Evolutionary conservation across 2,329 filamentous ascomycete species (phyloP), one percentile per base, ranked within the genome.

Genomic region (Diplodia scrobiculata): DNA sequence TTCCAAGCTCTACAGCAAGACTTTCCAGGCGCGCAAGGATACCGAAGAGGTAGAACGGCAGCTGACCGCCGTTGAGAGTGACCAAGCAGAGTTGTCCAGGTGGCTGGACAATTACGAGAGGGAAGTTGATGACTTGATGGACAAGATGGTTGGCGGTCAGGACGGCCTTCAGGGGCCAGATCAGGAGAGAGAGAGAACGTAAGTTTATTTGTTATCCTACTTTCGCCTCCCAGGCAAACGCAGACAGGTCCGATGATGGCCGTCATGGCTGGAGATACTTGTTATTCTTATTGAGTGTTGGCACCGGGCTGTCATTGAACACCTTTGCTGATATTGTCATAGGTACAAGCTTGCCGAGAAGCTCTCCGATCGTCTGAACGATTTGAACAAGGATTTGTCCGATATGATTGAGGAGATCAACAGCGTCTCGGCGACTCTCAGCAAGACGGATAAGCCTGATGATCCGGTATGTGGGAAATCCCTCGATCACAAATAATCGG

Each of bases 331-430:
- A 79, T 70, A 51, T 19, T 14, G 64, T 63, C 70, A 4, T 41
- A 86, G 84, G 36, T 88, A 98, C 82, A 96, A 97, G 84, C 83
- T 96, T 63, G 95, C 95, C 1, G 95, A 99, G 83, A 95, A 92
- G 78, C 84, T 97, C 70, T 92, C 92, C 11, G 91, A 96, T 75
- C 88, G 91, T 70, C 83, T 99, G 70, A 93, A 96, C 67, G 92
- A 96, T 72, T 96, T 98, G 87, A 92, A 92, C 74, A 91, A 92
- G 75, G 92, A 97, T 75, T 83, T 99, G 69, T 88, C 87, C 55
- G 94, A 92, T 80, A 98, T 99, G 92, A 96, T 99, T 72, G 93
- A 96, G 75, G 95, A 98, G 79, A 96, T 99, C 76, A 99, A 99
- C 76, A 87, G 89, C 71, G 94, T 96, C 68, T 95, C 91, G n/a